These are phyloP conservation scores for Besnoitia besnoiti DNA, from an alignment of 169 alveolate genomes.

Conservation along the genomic window DNA sequence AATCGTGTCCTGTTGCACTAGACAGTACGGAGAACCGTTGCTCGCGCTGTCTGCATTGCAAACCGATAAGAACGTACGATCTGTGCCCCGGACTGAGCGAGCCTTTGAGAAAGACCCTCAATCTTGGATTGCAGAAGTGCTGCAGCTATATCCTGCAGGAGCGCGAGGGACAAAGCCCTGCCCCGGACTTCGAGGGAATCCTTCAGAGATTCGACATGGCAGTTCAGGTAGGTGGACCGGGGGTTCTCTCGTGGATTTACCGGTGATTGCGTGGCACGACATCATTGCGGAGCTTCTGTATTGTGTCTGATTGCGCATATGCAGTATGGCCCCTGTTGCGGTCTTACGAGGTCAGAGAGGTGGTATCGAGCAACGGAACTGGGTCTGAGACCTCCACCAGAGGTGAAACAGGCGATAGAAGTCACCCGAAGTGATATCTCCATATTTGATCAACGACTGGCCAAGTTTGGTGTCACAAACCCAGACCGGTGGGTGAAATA, in stretches of 20 bases:
- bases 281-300: neutral
- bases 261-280: neutral
- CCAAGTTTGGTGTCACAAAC: slow-evolving; percentile 31
- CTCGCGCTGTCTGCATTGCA: too few relatives aligned
- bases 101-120: neutral
- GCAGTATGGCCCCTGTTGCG: slow-evolving; percentile 57
- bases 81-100: neutral
- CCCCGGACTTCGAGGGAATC: neutral
- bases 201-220: slow-evolving; percentile 45
- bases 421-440: neutral
- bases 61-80: too few relatives aligned
- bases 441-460: slow-evolving; percentile 37
- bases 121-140: neutral
- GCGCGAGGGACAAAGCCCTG: neutral
- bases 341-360: slow-evolving; percentile 26
- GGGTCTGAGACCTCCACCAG: slow-evolving; percentile 41
- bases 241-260: too few relatives aligned
- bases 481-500: neutral
- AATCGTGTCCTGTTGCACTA: too few relatives aligned
- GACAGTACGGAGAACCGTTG: too few relatives aligned
- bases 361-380: slow-evolving; percentile 38
- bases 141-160: neutral
- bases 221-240: slow-evolving; percentile 6
- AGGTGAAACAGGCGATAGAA: slow-evolving; percentile 26
- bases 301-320: neutral